Conservation (phyloP, 1,284 basidiomycete species). For the Coniophora puteana region DNA sequence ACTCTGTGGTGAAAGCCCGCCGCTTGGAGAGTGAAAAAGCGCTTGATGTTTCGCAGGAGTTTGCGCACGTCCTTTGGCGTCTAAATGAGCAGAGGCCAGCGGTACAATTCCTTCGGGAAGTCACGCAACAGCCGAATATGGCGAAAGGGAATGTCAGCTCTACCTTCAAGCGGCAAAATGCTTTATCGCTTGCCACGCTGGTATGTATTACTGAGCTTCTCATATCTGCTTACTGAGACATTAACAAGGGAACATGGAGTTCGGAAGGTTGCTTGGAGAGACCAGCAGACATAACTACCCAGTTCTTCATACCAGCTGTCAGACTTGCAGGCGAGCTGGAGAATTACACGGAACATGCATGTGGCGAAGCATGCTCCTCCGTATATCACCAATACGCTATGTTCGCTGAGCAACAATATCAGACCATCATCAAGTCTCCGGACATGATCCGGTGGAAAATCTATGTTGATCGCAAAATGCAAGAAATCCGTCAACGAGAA, state of each 20-base stretch:
- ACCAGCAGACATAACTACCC: slow-evolving; percentile 67
- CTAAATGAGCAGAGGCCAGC: slow-evolving; percentile 85
- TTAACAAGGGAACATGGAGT: slow-evolving; percentile 82
- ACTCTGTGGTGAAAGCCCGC: slow-evolving; percentile 78
- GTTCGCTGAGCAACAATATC: slow-evolving; percentile 88
- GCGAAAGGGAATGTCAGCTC: slow-evolving; percentile 8
- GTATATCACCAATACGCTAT: slow-evolving; percentile 83
- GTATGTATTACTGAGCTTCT: slow-evolving; percentile 36
- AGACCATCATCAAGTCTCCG: slow-evolving; percentile 63
- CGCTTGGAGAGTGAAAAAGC: slow-evolving; percentile 47
- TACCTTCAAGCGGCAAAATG: slow-evolving; percentile 28
- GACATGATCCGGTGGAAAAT: slow-evolving; percentile 71
- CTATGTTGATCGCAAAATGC: slow-evolving; percentile 70
- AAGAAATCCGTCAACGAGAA: slow-evolving; percentile 54
- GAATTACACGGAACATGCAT: slow-evolving; percentile 13
- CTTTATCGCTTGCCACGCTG: slow-evolving; percentile 55
- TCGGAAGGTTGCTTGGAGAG: slow-evolving; percentile 83
- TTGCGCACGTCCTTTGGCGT: slow-evolving; percentile 87
- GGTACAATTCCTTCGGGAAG: slow-evolving; percentile 66
- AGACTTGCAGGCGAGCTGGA: slow-evolving; percentile 32
- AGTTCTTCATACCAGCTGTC: slow-evolving; percentile 70
- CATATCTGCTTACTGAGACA: slow-evolving; percentile 3
- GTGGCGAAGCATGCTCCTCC: slow-evolving; percentile 45
- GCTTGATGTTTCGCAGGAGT: slow-evolving; percentile 72
- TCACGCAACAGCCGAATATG: slow-evolving; percentile 28